Evolutionary conservation across 2,329 filamentous ascomycete species (phyloP).

Genomic region (Cordyceps tenuipes): DNA sequence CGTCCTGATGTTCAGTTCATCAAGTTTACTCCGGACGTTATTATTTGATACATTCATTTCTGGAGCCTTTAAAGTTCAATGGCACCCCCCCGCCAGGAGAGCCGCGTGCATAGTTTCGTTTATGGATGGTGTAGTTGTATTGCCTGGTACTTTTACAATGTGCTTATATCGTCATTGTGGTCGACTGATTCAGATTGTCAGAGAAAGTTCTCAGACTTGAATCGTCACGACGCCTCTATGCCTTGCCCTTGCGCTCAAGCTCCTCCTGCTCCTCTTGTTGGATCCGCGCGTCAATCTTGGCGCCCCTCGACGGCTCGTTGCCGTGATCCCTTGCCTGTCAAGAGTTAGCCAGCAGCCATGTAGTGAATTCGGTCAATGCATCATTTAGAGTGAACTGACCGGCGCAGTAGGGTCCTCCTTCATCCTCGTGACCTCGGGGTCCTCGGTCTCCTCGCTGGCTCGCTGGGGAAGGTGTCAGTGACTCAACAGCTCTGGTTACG

Average conservation of each 20-base stretch:
- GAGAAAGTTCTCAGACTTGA: background rate
- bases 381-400: constrained; percentile 23
- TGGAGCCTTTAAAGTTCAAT: too few relatives aligned
- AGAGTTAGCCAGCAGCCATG: background rate
- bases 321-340: constrained; percentile 49
- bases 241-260: constrained; percentile 48
- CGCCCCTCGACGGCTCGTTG: constrained; percentile 60
- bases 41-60: too few relatives aligned
- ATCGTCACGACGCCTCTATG: background rate
- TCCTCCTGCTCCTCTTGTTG: constrained; percentile 54
- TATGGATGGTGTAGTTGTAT: too few relatives aligned
- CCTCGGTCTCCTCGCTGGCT: constrained; percentile 19
- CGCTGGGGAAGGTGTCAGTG: background rate
- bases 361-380: too few relatives aligned
- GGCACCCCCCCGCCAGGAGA: too few relatives aligned
- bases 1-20: too few relatives aligned
- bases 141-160: too few relatives aligned
- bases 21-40: too few relatives aligned
- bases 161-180: too few relatives aligned
- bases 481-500: too few relatives aligned
- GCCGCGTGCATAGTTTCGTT: too few relatives aligned
- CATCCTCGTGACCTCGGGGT: constrained; percentile 23
- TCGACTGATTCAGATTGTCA: background rate
- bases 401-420: constrained; percentile 49
- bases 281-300: constrained; percentile 58